Percentiles rank a stretch among this genome's conserved stretches.
Conservation (phyloP, 805 yeast genomes). For the Pichia sporocuriosa region DNA sequence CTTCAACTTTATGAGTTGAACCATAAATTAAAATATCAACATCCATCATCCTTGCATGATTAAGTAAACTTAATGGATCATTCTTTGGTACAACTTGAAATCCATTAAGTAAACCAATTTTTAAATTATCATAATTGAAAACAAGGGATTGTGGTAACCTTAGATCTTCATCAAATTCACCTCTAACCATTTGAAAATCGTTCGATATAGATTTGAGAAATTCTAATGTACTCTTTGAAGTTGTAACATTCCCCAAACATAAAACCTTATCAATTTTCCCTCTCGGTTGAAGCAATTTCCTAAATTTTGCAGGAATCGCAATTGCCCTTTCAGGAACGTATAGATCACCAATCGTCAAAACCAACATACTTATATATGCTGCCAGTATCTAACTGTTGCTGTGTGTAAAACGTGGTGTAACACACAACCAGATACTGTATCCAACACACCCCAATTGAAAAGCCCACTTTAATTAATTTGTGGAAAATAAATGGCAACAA, state of each 20-base stretch:
- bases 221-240: constrained; percentile 53
- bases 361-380: constrained; percentile 59
- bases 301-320: constrained; percentile 57
- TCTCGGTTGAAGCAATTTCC: constrained; percentile 63
- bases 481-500: no score
- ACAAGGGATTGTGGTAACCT: constrained; percentile 56
- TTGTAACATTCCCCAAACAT: constrained; percentile 78
- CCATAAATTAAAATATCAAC: constrained; percentile 92
- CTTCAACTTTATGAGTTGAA: constrained; percentile 88
- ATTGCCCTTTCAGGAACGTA: constrained; percentile 83
- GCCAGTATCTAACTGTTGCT: no score
- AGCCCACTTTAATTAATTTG: no score
- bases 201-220: constrained; percentile 65
- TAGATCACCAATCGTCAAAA: constrained; percentile 82
- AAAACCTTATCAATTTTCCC: constrained; percentile 82
- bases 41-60: constrained; percentile 83
- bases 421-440: no score
- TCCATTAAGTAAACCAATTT: constrained; percentile 82
- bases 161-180: constrained; percentile 63
- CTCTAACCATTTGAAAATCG: constrained; percentile 69
- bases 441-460: no score
- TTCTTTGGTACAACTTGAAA: constrained; percentile 75
- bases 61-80: constrained; percentile 78
- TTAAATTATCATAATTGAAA: constrained; percentile 61
- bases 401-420: no score